Base-by-base conservation (phyloP, 257 asterid genomes). In the Plantago elongata region DNA sequence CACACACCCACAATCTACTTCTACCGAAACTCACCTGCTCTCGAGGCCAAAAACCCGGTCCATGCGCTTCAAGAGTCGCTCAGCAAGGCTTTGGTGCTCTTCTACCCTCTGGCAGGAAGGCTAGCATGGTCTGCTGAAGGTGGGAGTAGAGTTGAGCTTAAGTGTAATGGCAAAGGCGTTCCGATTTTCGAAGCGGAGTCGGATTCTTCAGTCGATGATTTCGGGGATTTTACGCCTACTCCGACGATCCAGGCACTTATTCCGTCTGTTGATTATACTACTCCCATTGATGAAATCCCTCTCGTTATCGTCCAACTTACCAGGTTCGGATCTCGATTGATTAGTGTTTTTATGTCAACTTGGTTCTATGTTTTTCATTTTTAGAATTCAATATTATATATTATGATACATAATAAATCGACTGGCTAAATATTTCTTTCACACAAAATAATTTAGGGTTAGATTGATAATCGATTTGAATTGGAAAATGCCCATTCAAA, bases 91-190 rank as follows among this genome's bases (percentile, higher is more conserved):
- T 65, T 84, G 13, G 80, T 74, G 1, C 63, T 49, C 5, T 87
- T 82, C 18, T 81, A 87, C 72, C 96, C 94, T 0, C 67, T 87
- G 0, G 88, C 90, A 1, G 90, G 96, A 1, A 77, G 96, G 11
- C 65, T 84, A 5, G 43, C 14, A 45, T 75, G 84, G 84, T 64
- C 77, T 9, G 47, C 48, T 30, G 75, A 66, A 14, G 85, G 75
- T 4, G 86, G 79, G 27, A 76, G 88, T 44, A 72, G 93, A 9
- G 82, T 84, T 0, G 83, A 80, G 71, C 85, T 87, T 54, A 83
- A 70, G 61, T 87, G 95, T 70, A 84, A 80, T 13, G 77, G 74
- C 17, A 48, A 64, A 27, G 95, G 93, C 0, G 93, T 74, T 12
- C 73, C 81, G 0, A 69, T 84, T 3, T 47, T 82, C 38, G 94